Evolutionary conservation across 768 basidiomycete genomes (phyloP).

Genomic region (Gloeostereum incarnatum): DNA sequence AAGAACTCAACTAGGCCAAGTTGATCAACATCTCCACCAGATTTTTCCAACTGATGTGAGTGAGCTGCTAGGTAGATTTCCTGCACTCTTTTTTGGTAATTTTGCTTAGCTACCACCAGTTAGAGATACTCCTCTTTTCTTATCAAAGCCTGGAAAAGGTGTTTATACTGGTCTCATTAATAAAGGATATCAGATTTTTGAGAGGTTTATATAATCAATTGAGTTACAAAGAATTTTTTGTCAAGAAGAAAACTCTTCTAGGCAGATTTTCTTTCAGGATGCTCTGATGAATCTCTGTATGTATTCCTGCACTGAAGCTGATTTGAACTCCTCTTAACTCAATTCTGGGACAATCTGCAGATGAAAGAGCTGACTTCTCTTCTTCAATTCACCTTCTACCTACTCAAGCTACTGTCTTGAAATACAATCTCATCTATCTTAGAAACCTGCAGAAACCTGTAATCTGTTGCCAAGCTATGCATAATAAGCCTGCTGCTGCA

Average conservation of each 20-base stretch:
- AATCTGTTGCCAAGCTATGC: slow-evolving; percentile 2
- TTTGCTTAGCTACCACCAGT: slow-evolving; percentile 20
- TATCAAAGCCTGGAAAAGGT: background rate
- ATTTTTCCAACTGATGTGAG: slow-evolving; percentile 6
- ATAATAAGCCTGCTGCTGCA: slow-evolving; percentile 10
- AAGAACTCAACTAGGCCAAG: slow-evolving; percentile 8
- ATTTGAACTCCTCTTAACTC: background rate
- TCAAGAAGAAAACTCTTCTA: background rate
- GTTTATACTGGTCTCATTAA: background rate
- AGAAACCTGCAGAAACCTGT: background rate
- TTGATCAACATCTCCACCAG: slow-evolving; percentile 11
- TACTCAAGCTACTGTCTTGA: background rate
- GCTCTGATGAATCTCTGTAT: background rate
- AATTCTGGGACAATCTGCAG: background rate
- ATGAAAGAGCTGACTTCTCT: background rate
- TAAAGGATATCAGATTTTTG: background rate
- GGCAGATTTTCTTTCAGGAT: background rate
- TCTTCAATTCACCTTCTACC: background rate
- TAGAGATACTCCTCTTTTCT: slow-evolving; percentile 13
- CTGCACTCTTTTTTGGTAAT: slow-evolving; percentile 15
- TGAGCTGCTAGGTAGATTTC: slow-evolving; percentile 11
- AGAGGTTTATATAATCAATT: background rate
- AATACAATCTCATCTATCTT: background rate
- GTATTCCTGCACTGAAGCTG: background rate
- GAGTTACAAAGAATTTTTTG: background rate